Conservation (phyloP, 805 yeast species). For the Yarrowia keelungensis region DNA sequence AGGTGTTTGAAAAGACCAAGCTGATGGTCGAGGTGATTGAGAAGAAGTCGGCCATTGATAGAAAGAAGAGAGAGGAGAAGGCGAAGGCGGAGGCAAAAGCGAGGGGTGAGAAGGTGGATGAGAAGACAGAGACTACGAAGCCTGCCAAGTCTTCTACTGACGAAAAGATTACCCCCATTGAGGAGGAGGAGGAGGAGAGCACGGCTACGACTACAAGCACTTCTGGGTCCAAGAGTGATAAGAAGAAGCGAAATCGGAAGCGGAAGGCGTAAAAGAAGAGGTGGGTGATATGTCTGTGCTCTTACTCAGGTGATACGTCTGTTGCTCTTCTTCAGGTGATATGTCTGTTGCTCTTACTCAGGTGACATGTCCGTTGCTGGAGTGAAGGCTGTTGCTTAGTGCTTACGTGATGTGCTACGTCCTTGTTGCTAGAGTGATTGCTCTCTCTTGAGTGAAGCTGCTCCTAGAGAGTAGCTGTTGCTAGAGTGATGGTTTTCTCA, state of each 20-base stretch:
- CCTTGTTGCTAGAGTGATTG: too few species aligned
- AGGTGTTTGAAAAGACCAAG: constrained; percentile 67
- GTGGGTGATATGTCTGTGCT: too few species aligned
- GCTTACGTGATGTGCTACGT: too few species aligned
- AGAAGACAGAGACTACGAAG: background rate
- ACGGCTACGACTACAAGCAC: background rate
- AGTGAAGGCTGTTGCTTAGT: background rate
- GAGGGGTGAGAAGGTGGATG: background rate
- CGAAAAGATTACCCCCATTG: constrained; percentile 21
- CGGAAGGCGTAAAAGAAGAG: constrained; percentile 1
- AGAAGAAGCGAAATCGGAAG: constrained; percentile 26
- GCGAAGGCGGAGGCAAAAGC: constrained; percentile 17
- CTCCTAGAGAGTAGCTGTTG: too few species aligned
- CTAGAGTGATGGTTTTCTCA: too few species aligned
- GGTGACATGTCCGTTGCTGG: background rate
- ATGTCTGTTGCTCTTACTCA: too few species aligned
- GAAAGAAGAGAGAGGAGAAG: constrained; percentile 55
- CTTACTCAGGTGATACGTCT: too few species aligned
- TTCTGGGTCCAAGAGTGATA: background rate
- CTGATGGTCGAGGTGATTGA: constrained; percentile 66
- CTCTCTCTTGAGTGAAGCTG: too few species aligned
- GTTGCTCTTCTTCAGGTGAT: too few species aligned
- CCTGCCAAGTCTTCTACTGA: background rate
- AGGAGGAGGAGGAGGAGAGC: constrained; percentile 17
- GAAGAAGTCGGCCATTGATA: constrained; percentile 70